phyloP scores from a whole-genome alignment of 1,139 yeast genomes.

The Saccharomyces hybrid region DNA sequence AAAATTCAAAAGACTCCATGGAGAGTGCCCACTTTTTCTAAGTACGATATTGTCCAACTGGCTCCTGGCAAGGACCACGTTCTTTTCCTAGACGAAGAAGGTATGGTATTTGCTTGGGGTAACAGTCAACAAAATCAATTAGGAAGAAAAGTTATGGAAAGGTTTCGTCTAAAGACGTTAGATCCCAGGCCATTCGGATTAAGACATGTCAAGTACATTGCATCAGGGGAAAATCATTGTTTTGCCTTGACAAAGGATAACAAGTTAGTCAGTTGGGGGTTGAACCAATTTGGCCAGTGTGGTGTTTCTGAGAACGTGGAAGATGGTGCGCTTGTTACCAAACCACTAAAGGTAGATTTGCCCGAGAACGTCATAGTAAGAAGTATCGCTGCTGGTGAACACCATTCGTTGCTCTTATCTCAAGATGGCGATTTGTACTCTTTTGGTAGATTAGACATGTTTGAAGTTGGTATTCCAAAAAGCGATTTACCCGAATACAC shows the following conservation, averaged over 20 bases:
- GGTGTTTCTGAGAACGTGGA: slow-evolving; percentile 63
- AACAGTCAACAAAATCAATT: slow-evolving; percentile 89
- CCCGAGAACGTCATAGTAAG: slow-evolving; percentile 49
- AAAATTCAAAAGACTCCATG: slow-evolving; percentile 61
- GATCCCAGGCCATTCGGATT: slow-evolving; percentile 68
- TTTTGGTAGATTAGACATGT: slow-evolving; percentile 92
- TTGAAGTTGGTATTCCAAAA: slow-evolving; percentile 74
- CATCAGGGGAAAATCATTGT: slow-evolving; percentile 93
- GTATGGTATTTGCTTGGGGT: slow-evolving; percentile 95
- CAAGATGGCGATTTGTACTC: slow-evolving; percentile 64
- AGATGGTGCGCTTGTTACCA: slow-evolving; percentile 74
- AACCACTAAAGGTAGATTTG: slow-evolving; percentile 58
- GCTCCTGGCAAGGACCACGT: slow-evolving; percentile 93
- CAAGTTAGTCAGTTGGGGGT: slow-evolving; percentile 81
- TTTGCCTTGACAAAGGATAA: slow-evolving; percentile 79
- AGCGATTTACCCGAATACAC: slow-evolving; percentile 59
- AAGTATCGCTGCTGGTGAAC: slow-evolving; percentile 83
- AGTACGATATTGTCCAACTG: slow-evolving; percentile 67
- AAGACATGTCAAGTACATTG: slow-evolving; percentile 67
- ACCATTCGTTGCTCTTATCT: slow-evolving; percentile 76
- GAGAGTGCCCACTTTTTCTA: slow-evolving; percentile 41
- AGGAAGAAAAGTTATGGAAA: slow-evolving; percentile 74
- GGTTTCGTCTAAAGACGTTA: slow-evolving; percentile 61
- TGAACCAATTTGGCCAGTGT: slow-evolving; percentile 95
- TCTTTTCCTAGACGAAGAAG: slow-evolving; percentile 73